These are phyloP conservation scores for Moringa oleifera DNA, from an alignment of 345 rosid genomes.

Conservation along the genomic window DNA sequence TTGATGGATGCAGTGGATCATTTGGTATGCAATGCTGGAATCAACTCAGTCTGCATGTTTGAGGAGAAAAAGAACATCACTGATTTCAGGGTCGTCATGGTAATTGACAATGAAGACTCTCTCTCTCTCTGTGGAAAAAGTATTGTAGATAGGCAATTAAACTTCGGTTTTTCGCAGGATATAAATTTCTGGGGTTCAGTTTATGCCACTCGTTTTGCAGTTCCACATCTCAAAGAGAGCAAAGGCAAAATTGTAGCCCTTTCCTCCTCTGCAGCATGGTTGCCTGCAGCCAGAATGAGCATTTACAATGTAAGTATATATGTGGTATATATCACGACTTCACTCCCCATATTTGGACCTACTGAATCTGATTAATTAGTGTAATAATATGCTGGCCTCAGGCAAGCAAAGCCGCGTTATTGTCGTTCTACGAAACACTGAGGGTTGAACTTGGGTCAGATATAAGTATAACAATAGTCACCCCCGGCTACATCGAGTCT, in stretches of 20 bases:
- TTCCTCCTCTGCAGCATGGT: conserved; percentile 44
- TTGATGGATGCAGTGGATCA: conserved; percentile 40
- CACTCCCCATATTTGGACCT: too few relatives aligned
- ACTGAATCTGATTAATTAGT: too few relatives aligned
- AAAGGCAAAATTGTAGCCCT: conserved; percentile 52
- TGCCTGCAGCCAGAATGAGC: conserved; percentile 41
- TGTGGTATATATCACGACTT: too few relatives aligned
- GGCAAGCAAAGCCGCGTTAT: conserved; percentile 69
- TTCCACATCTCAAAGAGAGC: conserved; percentile 48
- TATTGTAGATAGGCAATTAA: background rate
- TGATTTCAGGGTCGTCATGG: conserved; percentile 28
- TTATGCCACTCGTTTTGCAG: conserved; percentile 41
- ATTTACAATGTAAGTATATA: conserved; percentile 39
- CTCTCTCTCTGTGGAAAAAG: too few relatives aligned
- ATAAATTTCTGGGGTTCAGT: conserved; percentile 69
- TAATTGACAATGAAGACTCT: conserved; percentile 2
- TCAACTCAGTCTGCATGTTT: conserved; percentile 28
- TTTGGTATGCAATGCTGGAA: conserved; percentile 44
- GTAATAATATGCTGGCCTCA: too few relatives aligned
- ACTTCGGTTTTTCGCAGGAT: conserved; percentile 23
- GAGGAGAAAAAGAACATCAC: conserved; percentile 34
- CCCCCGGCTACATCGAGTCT: conserved; percentile 55
- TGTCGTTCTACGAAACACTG: conserved; percentile 51
- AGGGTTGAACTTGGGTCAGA: conserved; percentile 49
- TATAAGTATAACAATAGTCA: conserved; percentile 43